These are phyloP conservation scores for Phylloboletellus chloephorus DNA, from an alignment of 1,284 basidiomycete genomes.

Conservation along the genomic window DNA sequence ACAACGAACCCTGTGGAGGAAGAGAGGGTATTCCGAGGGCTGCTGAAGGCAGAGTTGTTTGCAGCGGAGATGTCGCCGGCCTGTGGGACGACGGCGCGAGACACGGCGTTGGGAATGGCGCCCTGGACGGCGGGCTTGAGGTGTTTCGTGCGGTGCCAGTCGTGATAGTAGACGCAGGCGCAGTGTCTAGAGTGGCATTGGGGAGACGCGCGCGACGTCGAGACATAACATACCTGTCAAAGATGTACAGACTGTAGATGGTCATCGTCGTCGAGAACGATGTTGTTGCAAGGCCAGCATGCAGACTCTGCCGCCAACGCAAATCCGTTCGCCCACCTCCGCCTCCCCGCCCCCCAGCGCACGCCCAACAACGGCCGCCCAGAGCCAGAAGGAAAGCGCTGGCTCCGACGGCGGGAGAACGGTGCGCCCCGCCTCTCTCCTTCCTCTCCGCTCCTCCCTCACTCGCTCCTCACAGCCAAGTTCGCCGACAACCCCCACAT, in stretches of 20 bases:
- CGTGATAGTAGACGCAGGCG: conserved; percentile 87
- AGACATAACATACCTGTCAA: conserved; percentile 69
- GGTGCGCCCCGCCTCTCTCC: conserved; percentile 38
- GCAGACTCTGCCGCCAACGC: conserved; percentile 7
- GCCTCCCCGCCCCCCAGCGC: conserved; percentile 11
- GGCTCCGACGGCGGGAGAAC: conserved; percentile 70
- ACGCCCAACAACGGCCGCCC: conserved; percentile 40
- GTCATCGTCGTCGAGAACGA: conserved; percentile 59
- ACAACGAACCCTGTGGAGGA: conserved; percentile 63
- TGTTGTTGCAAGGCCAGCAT: no score
- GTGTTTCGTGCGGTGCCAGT: conserved; percentile 80
- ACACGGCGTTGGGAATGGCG: conserved; percentile 71
- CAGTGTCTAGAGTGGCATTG: no score
- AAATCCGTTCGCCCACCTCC: conserved; percentile 50
- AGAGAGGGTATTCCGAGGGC: conserved; percentile 58
- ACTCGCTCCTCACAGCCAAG: conserved; percentile 40
- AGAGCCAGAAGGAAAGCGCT: conserved; percentile 71
- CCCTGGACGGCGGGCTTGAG: conserved; percentile 67
- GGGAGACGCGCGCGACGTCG: no score
- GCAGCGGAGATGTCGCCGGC: conserved; percentile 30
- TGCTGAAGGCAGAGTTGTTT: conserved; percentile 39
- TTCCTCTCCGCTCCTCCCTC: neutral
- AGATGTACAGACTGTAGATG: conserved; percentile 86
- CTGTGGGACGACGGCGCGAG: conserved; percentile 52
- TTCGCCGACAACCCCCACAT: conserved; percentile 70